Percentiles rank a stretch among this genome's conserved stretches.
Conservation (phyloP, 371 early-diverging fungal species). For the Furculomyces boomerangus region DNA sequence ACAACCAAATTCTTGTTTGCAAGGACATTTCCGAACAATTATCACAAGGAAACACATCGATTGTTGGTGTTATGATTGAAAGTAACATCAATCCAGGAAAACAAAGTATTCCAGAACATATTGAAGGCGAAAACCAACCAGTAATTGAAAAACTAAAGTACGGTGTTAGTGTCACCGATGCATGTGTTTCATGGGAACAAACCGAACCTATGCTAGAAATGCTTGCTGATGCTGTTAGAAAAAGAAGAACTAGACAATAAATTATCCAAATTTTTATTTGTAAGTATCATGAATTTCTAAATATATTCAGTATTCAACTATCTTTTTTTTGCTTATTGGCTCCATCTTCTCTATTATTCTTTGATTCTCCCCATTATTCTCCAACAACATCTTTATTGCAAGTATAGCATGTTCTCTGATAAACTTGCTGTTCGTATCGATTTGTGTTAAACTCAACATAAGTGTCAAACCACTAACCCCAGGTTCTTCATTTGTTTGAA, state of each 20-base stretch:
- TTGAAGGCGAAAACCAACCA: conserved; percentile 28
- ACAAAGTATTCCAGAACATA: conserved; percentile 47
- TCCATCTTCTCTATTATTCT: neutral
- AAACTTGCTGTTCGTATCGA: neutral
- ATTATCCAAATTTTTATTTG: neutral
- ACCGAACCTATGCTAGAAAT: conserved; percentile 47
- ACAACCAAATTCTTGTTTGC: conserved; percentile 63
- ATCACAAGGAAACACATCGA: conserved; percentile 39
- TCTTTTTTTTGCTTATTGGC: neutral
- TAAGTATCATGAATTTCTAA: neutral
- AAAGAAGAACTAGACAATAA: conserved; percentile 8
- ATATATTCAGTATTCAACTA: no score
- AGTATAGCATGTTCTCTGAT: neutral
- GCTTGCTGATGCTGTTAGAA: conserved; percentile 45
- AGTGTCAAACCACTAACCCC: neutral
- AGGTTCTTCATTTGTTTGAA: neutral
- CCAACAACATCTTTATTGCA: neutral
- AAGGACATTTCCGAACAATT: conserved; percentile 50
- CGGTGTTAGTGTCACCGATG: conserved; percentile 72
- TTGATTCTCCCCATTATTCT: neutral
- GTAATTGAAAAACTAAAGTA: conserved; percentile 32
- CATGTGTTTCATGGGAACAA: conserved; percentile 61
- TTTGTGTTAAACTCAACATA: neutral
- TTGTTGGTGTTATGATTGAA: conserved; percentile 90
- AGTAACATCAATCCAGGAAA: conserved; percentile 70